A percentile compares a stretch with the other conserved stretches of the same genome.
These are phyloP conservation scores for Nemania bipapillata DNA, from an alignment of 2,329 filamentous ascomycete species.

Conservation along the genomic window DNA sequence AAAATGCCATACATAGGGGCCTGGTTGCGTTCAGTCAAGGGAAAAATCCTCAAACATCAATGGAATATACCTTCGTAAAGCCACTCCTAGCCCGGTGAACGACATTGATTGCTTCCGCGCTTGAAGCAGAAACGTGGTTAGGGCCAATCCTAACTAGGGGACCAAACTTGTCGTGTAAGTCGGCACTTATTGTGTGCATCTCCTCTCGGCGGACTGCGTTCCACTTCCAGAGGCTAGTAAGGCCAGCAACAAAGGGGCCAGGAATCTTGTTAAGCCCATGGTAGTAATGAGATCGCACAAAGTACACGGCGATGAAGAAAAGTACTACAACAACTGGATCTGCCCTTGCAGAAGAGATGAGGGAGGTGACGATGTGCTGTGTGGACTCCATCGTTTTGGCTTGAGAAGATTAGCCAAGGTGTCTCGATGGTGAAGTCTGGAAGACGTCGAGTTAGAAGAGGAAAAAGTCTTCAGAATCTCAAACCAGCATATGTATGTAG, in stretches of 20 bases:
- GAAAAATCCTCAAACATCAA: neutral
- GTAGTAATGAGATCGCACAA: constrained; percentile 28
- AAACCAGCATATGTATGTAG: neutral
- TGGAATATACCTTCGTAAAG: constrained; percentile 24
- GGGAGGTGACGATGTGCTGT: constrained; percentile 19
- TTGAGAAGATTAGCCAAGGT: constrained; percentile 1
- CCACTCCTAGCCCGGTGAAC: constrained; percentile 24
- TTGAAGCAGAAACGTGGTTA: constrained; percentile 34
- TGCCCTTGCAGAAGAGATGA: constrained; percentile 18
- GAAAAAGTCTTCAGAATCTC: neutral
- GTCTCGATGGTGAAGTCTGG: neutral
- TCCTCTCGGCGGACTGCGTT: constrained; percentile 15
- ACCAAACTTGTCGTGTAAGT: constrained; percentile 30
- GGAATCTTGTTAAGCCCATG: constrained; percentile 29
- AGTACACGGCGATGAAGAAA: constrained; percentile 3
- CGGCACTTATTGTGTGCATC: constrained; percentile 26
- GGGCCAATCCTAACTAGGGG: constrained; percentile 34
- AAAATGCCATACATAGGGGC: constrained; percentile 29
- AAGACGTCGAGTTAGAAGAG: neutral
- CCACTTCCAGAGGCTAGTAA: constrained; percentile 35
- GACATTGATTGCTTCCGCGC: constrained; percentile 26
- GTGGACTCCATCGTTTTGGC: constrained; percentile 20
- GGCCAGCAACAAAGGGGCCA: constrained; percentile 24
- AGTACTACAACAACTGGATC: constrained; percentile 9
- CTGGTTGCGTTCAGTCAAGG: neutral